These are phyloP conservation scores for Pharnaceum exiguum DNA, from an alignment of 148 eudicot genomes.

Conservation along the genomic window DNA sequence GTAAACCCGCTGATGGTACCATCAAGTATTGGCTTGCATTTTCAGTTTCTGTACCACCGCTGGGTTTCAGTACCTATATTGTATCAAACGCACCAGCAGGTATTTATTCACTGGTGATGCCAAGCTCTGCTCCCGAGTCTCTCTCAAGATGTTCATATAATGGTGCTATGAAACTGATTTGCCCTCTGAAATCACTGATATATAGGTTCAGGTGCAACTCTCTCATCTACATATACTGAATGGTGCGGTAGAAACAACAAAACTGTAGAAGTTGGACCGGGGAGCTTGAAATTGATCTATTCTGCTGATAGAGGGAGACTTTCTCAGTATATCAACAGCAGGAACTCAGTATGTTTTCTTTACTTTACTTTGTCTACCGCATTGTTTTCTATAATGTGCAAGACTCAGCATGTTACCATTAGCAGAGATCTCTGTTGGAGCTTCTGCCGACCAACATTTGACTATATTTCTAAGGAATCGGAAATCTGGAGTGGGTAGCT, in stretches of 20 bases:
- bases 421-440: too few species aligned
- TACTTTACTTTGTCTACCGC: neutral
- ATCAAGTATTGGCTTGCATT: constrained; percentile 84
- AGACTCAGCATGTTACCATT: too few species aligned
- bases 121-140: neutral
- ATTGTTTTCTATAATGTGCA: too few species aligned
- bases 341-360: constrained; percentile 44
- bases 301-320: constrained; percentile 55
- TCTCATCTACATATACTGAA: constrained; percentile 26
- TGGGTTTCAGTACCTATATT: constrained; percentile 80
- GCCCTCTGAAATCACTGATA: constrained; percentile 5
- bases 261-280: constrained; percentile 71
- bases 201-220: constrained; percentile 44
- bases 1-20: constrained; percentile 33
- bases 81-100: constrained; percentile 53
- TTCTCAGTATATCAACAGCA: constrained; percentile 49
- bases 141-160: neutral
- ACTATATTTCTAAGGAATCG: too few species aligned
- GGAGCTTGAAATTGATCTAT: constrained; percentile 68
- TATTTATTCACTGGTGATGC: constrained; percentile 14
- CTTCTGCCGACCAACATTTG: too few species aligned
- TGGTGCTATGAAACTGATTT: neutral
- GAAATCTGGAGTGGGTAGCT: too few species aligned
- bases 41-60: constrained; percentile 77
- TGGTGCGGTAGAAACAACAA: constrained; percentile 25